phyloP scores from a whole-genome alignment of 129 eudicot species.

The Chrysanthemum makinoi region DNA sequence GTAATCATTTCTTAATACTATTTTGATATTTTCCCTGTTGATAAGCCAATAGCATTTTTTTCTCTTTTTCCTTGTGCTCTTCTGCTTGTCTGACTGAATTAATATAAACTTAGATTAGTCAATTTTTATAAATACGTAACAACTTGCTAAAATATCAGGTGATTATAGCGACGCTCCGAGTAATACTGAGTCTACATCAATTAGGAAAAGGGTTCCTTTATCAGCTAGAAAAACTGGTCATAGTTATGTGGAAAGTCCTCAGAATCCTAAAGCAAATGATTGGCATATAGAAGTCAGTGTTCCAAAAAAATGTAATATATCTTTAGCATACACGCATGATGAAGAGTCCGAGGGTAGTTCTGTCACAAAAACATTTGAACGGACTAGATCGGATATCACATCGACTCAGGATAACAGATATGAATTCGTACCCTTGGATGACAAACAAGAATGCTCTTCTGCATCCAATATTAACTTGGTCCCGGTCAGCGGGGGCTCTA shows the following conservation, averaged over 20 bases:
- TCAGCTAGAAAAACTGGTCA: constrained; percentile 53
- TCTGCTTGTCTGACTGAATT: too few species aligned
- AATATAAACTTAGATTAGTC: too few species aligned
- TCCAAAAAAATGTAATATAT: constrained; percentile 53
- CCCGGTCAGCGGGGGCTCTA: constrained; percentile 18
- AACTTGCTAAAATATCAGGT: constrained; percentile 45
- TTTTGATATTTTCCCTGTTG: neutral
- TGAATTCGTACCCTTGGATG: constrained; percentile 71
- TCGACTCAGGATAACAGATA: constrained; percentile 52
- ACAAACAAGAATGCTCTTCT: constrained; percentile 70
- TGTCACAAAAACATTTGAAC: constrained; percentile 60
- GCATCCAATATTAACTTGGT: constrained; percentile 45
- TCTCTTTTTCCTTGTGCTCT: neutral
- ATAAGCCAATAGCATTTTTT: neutral
- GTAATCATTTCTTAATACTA: neutral
- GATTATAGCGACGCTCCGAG: constrained; percentile 59
- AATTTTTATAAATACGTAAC: neutral
- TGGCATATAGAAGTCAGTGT: constrained; percentile 80
- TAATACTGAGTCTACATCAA: constrained; percentile 47
- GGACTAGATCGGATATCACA: constrained; percentile 46
- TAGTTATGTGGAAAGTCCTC: constrained; percentile 45
- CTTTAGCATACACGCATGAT: constrained; percentile 42
- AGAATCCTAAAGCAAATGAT: constrained; percentile 44
- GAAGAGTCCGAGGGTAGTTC: constrained; percentile 88
- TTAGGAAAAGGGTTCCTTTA: constrained; percentile 56